These are phyloP conservation scores for Sporisorium reilianum DNA, from an alignment of 1,284 basidiomycete species.

Conservation along the genomic window DNA sequence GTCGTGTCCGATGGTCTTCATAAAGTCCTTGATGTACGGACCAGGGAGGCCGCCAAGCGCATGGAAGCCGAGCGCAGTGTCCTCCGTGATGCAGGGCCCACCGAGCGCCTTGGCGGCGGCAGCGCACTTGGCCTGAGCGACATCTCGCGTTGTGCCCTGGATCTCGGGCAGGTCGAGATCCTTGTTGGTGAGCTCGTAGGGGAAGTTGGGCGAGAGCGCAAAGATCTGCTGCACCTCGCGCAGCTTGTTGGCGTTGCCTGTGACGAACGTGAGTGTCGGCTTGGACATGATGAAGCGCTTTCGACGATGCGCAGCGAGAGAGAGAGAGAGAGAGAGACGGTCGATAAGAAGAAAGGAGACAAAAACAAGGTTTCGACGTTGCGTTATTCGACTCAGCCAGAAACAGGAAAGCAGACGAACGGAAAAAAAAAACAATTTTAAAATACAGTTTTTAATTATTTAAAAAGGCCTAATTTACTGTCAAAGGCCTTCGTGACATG, in stretches of 20 bases:
- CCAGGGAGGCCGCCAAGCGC: conserved; percentile 91
- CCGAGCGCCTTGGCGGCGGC: conserved; percentile 78
- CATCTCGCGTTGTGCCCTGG: conserved; percentile 90
- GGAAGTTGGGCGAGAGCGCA: conserved; percentile 37
- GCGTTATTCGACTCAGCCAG: conserved; percentile 40
- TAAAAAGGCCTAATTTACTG: too few relatives aligned
- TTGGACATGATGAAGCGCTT: conserved; percentile 35
- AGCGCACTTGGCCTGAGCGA: conserved; percentile 87
- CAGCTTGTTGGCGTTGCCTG: conserved; percentile 93
- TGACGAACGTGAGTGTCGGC: conserved; percentile 77
- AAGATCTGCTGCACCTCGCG: conserved; percentile 83
- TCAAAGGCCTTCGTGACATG: background rate
- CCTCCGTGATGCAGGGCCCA: conserved; percentile 93
- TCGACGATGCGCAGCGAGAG: too few relatives aligned
- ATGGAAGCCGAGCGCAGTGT: conserved; percentile 91
- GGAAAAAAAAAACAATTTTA: too few relatives aligned
- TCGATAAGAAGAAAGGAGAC: conserved; percentile 5
- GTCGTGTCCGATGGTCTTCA: conserved; percentile 61
- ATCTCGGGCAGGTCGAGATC: conserved; percentile 83
- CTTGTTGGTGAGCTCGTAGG: conserved; percentile 33
- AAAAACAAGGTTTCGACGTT: background rate
- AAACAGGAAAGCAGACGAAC: too few relatives aligned
- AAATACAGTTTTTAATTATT: too few relatives aligned
- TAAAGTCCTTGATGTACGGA: conserved; percentile 89
- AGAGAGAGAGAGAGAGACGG: too few relatives aligned